These are phyloP conservation scores for Pyrus communis DNA, from an alignment of 306 rosid species.

Conservation along the genomic window DNA sequence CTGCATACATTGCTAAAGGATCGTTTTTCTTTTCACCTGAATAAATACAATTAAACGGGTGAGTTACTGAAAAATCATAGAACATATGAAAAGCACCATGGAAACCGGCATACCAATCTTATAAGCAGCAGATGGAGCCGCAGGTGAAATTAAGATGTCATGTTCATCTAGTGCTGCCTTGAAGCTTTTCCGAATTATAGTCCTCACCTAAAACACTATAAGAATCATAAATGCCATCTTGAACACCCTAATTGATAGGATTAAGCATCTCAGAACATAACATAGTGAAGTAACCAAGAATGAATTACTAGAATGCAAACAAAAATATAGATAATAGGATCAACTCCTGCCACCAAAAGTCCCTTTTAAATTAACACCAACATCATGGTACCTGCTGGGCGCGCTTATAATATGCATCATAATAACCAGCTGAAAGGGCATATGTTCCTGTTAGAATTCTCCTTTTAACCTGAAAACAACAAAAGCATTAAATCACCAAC, in stretches of 20 bases:
- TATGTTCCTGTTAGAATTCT: slow-evolving; percentile 93
- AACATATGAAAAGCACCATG: neutral
- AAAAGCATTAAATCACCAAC: neutral
- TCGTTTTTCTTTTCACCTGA: slow-evolving; percentile 90
- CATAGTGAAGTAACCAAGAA: neutral
- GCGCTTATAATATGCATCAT: slow-evolving; percentile 96
- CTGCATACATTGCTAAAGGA: slow-evolving; percentile 94
- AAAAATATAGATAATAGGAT: neutral
- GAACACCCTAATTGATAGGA: slow-evolving; percentile 5
- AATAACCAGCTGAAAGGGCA: slow-evolving; percentile 97
- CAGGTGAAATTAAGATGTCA: slow-evolving; percentile 93
- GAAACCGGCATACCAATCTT: slow-evolving; percentile 58
- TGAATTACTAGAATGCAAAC: neutral
- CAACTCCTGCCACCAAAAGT: slow-evolving; percentile 4
- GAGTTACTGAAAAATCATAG: neutral
- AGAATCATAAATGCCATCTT: slow-evolving; percentile 17
- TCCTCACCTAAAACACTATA: slow-evolving; percentile 70
- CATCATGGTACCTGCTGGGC: slow-evolving; percentile 80
- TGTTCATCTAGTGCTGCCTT: slow-evolving; percentile 68
- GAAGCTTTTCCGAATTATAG: slow-evolving; percentile 79
- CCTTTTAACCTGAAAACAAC: slow-evolving; percentile 76
- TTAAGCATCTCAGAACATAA: slow-evolving; percentile 1
- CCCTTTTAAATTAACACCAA: slow-evolving; percentile 1
- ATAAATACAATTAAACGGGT: slow-evolving; percentile 15
- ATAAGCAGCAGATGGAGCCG: slow-evolving; percentile 92